phyloP scores from a whole-genome alignment of 208 protist genomes.

The Strigomonas oncopelti region DNA sequence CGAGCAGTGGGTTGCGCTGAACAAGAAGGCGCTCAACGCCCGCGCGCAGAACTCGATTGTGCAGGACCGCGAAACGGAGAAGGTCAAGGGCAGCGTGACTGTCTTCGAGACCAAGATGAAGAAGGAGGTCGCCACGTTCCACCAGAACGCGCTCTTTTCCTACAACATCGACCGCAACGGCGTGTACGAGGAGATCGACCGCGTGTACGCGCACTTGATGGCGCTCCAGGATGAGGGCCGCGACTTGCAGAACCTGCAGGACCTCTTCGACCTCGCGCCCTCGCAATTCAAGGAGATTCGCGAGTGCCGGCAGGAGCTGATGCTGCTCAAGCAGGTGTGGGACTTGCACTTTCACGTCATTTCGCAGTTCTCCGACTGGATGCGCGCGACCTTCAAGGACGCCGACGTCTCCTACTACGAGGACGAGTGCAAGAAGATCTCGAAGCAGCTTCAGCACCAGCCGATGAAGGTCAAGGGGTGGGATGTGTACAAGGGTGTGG shows the following conservation, averaged over 20 bases:
- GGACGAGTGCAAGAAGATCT: conserved; percentile 93
- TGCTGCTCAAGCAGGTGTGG: conserved; percentile 92
- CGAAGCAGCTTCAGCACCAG: conserved; percentile 90
- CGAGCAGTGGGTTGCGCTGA: conserved; percentile 86
- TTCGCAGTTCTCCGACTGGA: conserved; percentile 92
- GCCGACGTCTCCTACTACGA: conserved; percentile 90
- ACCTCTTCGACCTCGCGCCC: conserved; percentile 92
- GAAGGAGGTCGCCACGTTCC: conserved; percentile 75
- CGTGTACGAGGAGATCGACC: conserved; percentile 87
- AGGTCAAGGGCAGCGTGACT: conserved; percentile 86
- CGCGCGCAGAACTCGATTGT: conserved; percentile 89
- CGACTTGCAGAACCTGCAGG: conserved; percentile 88
- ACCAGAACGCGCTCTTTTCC: conserved; percentile 80
- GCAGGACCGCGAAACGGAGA: conserved; percentile 90
- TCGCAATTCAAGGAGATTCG: conserved; percentile 92
- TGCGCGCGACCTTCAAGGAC: conserved; percentile 91
- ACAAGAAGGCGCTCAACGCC: conserved; percentile 93
- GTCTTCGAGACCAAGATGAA: conserved; percentile 76
- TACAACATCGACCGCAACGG: conserved; percentile 67
- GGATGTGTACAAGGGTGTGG: conserved; percentile 91
- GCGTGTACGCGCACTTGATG: conserved; percentile 73
- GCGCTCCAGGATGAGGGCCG: conserved; percentile 85
- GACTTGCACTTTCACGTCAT: conserved; percentile 91
- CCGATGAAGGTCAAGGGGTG: conserved; percentile 93
- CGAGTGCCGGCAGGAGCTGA: conserved; percentile 88